Conservation (phyloP, 495 filamentous ascomycete genomes). For the Glarea lozoyensis region DNA sequence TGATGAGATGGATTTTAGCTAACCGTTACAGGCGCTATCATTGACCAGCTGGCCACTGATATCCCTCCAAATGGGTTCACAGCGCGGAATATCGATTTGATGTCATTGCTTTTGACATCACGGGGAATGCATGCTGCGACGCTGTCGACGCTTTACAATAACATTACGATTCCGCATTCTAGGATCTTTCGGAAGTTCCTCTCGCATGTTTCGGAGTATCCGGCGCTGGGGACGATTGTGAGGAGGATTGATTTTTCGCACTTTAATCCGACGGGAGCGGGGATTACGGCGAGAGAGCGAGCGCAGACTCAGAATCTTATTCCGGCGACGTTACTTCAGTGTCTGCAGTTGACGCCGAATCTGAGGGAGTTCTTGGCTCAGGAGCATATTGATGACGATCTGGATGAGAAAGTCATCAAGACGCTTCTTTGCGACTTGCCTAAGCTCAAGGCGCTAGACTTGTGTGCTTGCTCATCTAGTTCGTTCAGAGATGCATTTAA, state of each 20-base stretch:
- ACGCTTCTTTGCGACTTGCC: slow-evolving; percentile 68
- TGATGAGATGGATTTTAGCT: slow-evolving; percentile 3
- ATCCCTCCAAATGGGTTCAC: slow-evolving; percentile 69
- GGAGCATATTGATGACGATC: slow-evolving; percentile 76
- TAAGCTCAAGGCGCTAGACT: slow-evolving; percentile 63
- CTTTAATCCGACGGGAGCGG: slow-evolving; percentile 76
- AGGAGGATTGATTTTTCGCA: slow-evolving; percentile 80
- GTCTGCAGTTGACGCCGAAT: slow-evolving; percentile 66
- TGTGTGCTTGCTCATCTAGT: slow-evolving; percentile 69
- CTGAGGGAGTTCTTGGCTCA: slow-evolving; percentile 75
- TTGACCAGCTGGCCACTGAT: slow-evolving; percentile 65
- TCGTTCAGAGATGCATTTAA: slow-evolving; percentile 57
- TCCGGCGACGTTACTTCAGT: slow-evolving; percentile 62
- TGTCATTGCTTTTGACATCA: slow-evolving; percentile 69
- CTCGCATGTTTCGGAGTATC: slow-evolving; percentile 56
- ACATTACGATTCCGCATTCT: slow-evolving; percentile 83
- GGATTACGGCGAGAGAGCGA: slow-evolving; percentile 73
- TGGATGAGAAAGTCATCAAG: slow-evolving; percentile 56
- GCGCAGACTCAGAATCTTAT: slow-evolving; percentile 75
- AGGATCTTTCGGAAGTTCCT: slow-evolving; percentile 81
- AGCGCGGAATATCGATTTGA: slow-evolving; percentile 73
- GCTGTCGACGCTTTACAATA: slow-evolving; percentile 66
- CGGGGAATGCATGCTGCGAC: slow-evolving; percentile 68
- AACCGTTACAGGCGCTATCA: slow-evolving; percentile 55
- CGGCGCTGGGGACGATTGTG: slow-evolving; percentile 67